These are phyloP conservation scores for Helotiales sp. DNA, from an alignment of 2,329 filamentous ascomycete species.

Conservation along the genomic window DNA sequence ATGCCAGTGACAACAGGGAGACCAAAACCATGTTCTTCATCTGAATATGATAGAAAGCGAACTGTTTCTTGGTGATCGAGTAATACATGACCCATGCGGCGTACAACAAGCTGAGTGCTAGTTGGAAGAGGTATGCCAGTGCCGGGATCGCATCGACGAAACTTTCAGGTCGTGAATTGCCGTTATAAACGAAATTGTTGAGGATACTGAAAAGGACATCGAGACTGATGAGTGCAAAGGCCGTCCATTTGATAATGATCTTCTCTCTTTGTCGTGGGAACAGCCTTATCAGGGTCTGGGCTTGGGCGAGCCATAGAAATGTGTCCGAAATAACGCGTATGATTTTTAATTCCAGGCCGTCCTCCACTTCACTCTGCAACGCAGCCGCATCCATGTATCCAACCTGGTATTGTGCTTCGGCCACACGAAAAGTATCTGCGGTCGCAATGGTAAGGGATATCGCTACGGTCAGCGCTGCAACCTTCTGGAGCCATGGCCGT, in stretches of 20 bases:
- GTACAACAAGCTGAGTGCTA: constrained; percentile 72
- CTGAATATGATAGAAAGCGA: constrained; percentile 73
- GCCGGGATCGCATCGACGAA: constrained; percentile 91
- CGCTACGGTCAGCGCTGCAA: constrained; percentile 73
- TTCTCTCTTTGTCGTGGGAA: constrained; percentile 98
- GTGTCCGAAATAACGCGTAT: constrained; percentile 94
- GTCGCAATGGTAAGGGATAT: constrained; percentile 94
- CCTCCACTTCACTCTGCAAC: constrained; percentile 79
- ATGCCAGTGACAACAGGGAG: constrained; percentile 65
- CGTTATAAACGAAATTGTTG: constrained; percentile 77
- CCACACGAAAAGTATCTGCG: constrained; percentile 85
- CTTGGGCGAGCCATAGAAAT: constrained; percentile 96
- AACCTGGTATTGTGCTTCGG: constrained; percentile 77
- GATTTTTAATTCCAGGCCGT: constrained; percentile 83
- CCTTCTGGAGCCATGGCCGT: constrained; percentile 90
- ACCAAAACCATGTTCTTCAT: constrained; percentile 75
- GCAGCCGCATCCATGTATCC: constrained; percentile 80
- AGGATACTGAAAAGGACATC: constrained; percentile 91
- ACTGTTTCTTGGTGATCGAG: constrained; percentile 70
- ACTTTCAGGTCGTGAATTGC: constrained; percentile 67
- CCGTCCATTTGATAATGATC: constrained; percentile 98
- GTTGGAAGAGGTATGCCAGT: constrained; percentile 72
- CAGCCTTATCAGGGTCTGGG: constrained; percentile 92
- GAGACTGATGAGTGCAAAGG: constrained; percentile 88
- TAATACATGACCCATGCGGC: constrained; percentile 79